Base-by-base conservation (phyloP, 2,329 filamentous ascomycete species). In the Aspergillus latus region DNA sequence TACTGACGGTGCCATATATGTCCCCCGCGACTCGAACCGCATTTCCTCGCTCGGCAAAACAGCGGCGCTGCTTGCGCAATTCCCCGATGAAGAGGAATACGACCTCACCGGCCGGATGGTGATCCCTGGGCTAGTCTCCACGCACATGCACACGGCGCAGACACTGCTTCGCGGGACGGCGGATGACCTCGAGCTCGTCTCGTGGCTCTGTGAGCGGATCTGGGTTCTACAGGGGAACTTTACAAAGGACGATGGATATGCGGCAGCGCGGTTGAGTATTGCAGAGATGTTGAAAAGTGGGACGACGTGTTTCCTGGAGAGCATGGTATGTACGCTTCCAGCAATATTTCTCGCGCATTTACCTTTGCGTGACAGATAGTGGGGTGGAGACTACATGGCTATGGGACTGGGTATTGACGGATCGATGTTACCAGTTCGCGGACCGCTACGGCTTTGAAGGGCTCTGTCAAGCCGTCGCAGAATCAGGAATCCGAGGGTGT, bases 291-390 rank as follows among this genome's bases (percentile, higher is more conserved):
- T 81, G 40, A 74, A 74, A 62, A 75, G 70, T 8, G 79, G 79
- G 1, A 81, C 79, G 9, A 82, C 79, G 6, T 80, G 76, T 62
- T 82, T 82, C 59, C 67, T 82, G 10, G 79, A 82, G 65, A 79
- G 78, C 49, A 80, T 82, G 78, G 73, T 28, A 28, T 28, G 26
- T 28, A 28, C 26, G 5, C 26, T 28, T 28, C 26, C 26, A 28
- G 26, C 26, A 21, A 21, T 21, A 3, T 3, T 28, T 28, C 26
- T 28, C 26, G 26, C 26, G 21, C 21, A 21, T 21, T 21, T 21
- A 21, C 21, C 21, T 21, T 21, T 21, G 21, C 2, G 21, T 3
- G 21, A 21, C 21, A 21, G 21, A 3, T 21, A 21, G 21, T 21
- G 21, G 21, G 21, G 21, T 21, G 21, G 3, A 21, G 21, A 21